Evolutionary conservation across 148 eudicot species (phyloP).

Genomic region (Persicaria tinctoria): DNA sequence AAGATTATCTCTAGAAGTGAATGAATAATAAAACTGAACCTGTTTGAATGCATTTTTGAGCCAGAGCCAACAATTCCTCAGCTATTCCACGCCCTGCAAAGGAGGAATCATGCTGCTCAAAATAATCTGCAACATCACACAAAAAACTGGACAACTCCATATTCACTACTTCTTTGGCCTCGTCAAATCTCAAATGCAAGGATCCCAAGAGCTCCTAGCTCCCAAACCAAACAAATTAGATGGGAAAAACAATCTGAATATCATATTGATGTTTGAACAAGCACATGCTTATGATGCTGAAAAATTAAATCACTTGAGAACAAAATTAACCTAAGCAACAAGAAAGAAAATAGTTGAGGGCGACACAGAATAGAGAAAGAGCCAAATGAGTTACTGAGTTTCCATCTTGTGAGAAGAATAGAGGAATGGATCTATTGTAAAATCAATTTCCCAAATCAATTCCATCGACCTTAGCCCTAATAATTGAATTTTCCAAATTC

Average conservation of each 20-base stretch:
- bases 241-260: background rate
- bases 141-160: conserved; percentile 42
- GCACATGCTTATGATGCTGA: background rate
- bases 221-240: conserved; percentile 10
- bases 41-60: conserved; percentile 35
- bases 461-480: too few species aligned
- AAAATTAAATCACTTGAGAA: background rate
- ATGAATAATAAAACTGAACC: conserved; percentile 69
- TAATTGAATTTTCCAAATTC: too few species aligned
- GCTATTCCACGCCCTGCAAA: conserved; percentile 29
- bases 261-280: background rate
- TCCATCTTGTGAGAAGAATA: too few species aligned
- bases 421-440: too few species aligned
- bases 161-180: conserved; percentile 51
- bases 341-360: background rate
- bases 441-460: too few species aligned
- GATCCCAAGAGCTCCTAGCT: conserved; percentile 52
- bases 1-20: conserved; percentile 54
- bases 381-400: too few species aligned
- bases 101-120: conserved; percentile 26
- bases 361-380: too few species aligned
- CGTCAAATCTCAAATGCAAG: conserved; percentile 45
- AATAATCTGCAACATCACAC: conserved; percentile 33
- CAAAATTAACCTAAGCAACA: background rate
- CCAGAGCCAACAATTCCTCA: conserved; percentile 38